Base-by-base conservation (phyloP, 2,329 filamentous ascomycete genomes). In the Cyanodermella asteris region DNA sequence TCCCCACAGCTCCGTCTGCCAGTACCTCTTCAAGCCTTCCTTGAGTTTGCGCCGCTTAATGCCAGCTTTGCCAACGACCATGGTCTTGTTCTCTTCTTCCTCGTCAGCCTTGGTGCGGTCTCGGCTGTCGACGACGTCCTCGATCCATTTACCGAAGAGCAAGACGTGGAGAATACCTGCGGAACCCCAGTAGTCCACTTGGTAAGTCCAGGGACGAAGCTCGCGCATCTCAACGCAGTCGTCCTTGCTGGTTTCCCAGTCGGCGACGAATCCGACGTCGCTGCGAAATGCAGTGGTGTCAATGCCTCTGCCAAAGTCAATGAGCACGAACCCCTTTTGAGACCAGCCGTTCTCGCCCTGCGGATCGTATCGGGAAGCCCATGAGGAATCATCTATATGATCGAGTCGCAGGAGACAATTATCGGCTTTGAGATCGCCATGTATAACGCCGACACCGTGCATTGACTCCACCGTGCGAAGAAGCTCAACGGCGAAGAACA, bases 191-290 rank as follows among this genome's bases (percentile, higher is more conserved):
- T 94, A 90, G 53, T 97, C 87, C 36, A 93, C 78, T 46, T 97
- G 87, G 56, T 81, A 93, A 2, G 84, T 94, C 87, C 87, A 97
- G 1, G 82, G 81, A 1, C 84, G 64, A 28, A 80, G 65, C 51
- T 97, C 84, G 23, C 82, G 73, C 65, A 94, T 91, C 56, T 97
- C 87, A 11, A 77, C 73, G 47, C 87, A 97, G 49, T 97, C 87
- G 26, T 80, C 72, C 13, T 74, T 63, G 10, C 65, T 67, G 0
- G 78, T 81, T 47, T 87, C 76, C 87, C 87, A 97, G 51, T 97
- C 87, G 0, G 84, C 87, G 31, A 94, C 68, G 55, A 97, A 97
- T 36, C 72, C 71, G 7, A 84, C 78, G 20, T 72, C 64, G 0
- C 71, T 59, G 3, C 52, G 50, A 53, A 94, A 97, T 3, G 66